Conservation (phyloP, 192 early-diverging fungal species). For the Coemansia furcata region DNA sequence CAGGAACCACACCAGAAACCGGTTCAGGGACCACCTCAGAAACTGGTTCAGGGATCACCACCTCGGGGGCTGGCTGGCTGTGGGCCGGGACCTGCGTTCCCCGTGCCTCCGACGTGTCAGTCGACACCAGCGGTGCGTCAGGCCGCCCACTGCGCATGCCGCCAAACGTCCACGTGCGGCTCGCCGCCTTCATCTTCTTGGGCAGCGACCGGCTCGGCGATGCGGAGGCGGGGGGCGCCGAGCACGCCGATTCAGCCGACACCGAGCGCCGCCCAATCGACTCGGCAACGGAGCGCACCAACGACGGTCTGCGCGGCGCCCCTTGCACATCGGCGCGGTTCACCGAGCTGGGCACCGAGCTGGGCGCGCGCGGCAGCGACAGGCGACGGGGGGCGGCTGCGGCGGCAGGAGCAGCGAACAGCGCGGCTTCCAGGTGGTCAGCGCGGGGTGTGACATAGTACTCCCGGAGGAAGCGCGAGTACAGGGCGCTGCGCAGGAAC, state of each 20-base stretch:
- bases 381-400: background rate
- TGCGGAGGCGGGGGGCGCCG: background rate
- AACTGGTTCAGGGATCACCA: background rate
- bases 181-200: background rate
- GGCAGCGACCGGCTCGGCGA: background rate
- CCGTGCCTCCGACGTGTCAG: conserved; percentile 13
- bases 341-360: background rate
- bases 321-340: background rate
- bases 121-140: conserved; percentile 27
- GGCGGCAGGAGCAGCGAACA: conserved; percentile 14
- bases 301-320: conserved; percentile 10
- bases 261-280: conserved; percentile 13
- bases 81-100: background rate
- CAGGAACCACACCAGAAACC: background rate
- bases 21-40: background rate
- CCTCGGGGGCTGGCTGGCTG: background rate
- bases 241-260: conserved; percentile 4
- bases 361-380: background rate
- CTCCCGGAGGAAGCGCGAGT: conserved; percentile 60
- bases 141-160: conserved; percentile 5
- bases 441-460: conserved; percentile 50
- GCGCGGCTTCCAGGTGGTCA: conserved; percentile 24
- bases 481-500: conserved; percentile 63
- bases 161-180: conserved; percentile 23
- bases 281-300: conserved; percentile 17